Base-by-base conservation (phyloP, 352 stramenopile genomes). In the Globisporangium takayamanum region DNA sequence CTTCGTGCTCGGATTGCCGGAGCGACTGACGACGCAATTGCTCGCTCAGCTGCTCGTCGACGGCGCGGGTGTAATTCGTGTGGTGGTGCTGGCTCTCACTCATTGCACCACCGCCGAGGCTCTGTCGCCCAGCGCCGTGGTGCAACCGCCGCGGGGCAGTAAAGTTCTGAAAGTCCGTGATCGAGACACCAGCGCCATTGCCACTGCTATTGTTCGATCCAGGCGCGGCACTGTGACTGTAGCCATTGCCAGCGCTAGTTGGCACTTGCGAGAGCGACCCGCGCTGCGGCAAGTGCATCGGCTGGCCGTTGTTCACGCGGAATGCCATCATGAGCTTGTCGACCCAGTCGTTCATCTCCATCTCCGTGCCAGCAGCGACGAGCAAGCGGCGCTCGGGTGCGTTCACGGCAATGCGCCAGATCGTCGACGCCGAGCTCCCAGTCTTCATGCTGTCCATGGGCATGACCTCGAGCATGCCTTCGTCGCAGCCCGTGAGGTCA, bases 281-380 rank as follows among this genome's bases (percentile, higher is more conserved):
- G 64, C 16, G 70, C 54, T 30, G 66, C 30, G 71, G 61, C 48
- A 64, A 46, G 30, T 53, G 53, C 26, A 62, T 50, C 41, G 62
- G 66, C 60, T 81, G 68, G 22, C 77, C 77, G 15, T 68, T 68
- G 57, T 76, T 79, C 26, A 87, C 74, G 42, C 77, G 77, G 59
- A 87, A 87, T 20, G 77, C 77, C 55, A 84, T 46, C 36, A 85
- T 71, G 33, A 93, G 68, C 56, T 91, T 85, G 63, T 88, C 73
- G 47, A 88, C 80, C 84, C 84, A 93, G 55, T 87, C 67, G 59
- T 93, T 93, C 84, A 93, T 93, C 59, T 93, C 84, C 60, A 87
- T 87, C 57, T 94, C 81, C 16, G 84, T 89, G 12, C 74, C 70
- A 0, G 81, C 76, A 6, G 81, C 84, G 44, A 94, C 69, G 15